Base-by-base conservation (phyloP, 257 asterid species). In the Plectranthus barbatus region DNA sequence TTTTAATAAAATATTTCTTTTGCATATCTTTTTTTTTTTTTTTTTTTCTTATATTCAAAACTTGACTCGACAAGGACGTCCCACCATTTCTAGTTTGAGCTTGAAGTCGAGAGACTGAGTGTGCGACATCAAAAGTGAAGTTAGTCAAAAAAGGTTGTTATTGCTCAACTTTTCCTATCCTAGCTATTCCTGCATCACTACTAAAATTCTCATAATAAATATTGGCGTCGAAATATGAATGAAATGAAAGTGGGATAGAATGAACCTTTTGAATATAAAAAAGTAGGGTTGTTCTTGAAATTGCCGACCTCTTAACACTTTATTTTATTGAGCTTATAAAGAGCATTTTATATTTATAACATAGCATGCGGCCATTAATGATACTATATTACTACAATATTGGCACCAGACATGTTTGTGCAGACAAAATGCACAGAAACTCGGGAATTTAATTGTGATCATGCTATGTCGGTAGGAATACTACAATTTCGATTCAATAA, bases 281-380 rank as follows among this genome's bases (percentile, higher is more conserved):
- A 24, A 56, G 74, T 54, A 67, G 67, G 72, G 81, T 29, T 6
- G 72, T 39, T 58, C 68, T 62, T 53, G 59, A 68, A 46, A 74
- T 52, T 41, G 33, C 49, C 60, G 55, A 68, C 72, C 71, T 39
- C 36, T n/a, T n/a, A 67, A 72, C 45, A 19, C 65, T 62, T 67
- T 37, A 57, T 42, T 44, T 67, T 37, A 57, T 42, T 44, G 59
- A 59, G n/a, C 15, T 61, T 66, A n/a, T n/a, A n/a, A n/a, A 52
- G n/a, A 37, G 17, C 31, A 26, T 1, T 26, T n/a, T n/a, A n/a
- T n/a, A n/a, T 26, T 57, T 12, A 26, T 9, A 62, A 70, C 59
- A 56, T 13, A 47, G 62, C 67, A 46, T 57, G 66, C 69, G 37
- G 3, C 29, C 19, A 53, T 53, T 49, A 24, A 17, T 51, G 14